Percentiles rank a stretch among this genome's conserved stretches.
Evolutionary conservation across 176 grass and related monocot genomes (phyloP).

Genomic region (Elaeis guineensis): DNA sequence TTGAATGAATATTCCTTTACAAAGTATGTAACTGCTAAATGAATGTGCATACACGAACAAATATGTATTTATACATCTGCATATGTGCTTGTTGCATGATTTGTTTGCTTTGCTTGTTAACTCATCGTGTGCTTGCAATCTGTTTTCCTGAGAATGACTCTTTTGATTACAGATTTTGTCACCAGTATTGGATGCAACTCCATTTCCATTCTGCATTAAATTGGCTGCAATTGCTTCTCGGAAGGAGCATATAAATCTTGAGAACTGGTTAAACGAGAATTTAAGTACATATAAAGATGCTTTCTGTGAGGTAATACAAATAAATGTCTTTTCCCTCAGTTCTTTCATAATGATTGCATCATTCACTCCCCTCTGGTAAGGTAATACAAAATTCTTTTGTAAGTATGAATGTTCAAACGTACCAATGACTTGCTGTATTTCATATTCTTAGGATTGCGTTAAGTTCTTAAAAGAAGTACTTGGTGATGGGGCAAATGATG

Average conservation of each 20-base stretch:
- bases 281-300: conserved; percentile 41
- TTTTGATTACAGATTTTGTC: conserved; percentile 62
- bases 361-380: conserved; percentile 7
- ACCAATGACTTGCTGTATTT: not conserved
- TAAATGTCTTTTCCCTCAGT: conserved; percentile 1
- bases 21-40: too few species aligned
- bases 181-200: conserved; percentile 51
- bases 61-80: too few species aligned
- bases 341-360: conserved; percentile 5
- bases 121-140: conserved; percentile 5
- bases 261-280: conserved; percentile 87
- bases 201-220: conserved; percentile 69
- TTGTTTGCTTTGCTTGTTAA: not conserved
- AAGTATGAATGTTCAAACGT: too few species aligned
- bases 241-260: conserved; percentile 68
- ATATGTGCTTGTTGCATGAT: too few species aligned
- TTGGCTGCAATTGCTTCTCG: conserved; percentile 58
- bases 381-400: not conserved
- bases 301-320: conserved; percentile 68
- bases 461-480: conserved; percentile 72
- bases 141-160: conserved; percentile 11
- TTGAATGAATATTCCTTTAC: too few species aligned
- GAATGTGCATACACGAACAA: too few species aligned
- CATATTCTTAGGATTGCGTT: conserved; percentile 54
- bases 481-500: conserved; percentile 29